A percentile compares a stretch with the other conserved stretches of the same genome.
Conservation (phyloP, 495 filamentous ascomycete genomes). For the Parachaetomium inaequale region DNA sequence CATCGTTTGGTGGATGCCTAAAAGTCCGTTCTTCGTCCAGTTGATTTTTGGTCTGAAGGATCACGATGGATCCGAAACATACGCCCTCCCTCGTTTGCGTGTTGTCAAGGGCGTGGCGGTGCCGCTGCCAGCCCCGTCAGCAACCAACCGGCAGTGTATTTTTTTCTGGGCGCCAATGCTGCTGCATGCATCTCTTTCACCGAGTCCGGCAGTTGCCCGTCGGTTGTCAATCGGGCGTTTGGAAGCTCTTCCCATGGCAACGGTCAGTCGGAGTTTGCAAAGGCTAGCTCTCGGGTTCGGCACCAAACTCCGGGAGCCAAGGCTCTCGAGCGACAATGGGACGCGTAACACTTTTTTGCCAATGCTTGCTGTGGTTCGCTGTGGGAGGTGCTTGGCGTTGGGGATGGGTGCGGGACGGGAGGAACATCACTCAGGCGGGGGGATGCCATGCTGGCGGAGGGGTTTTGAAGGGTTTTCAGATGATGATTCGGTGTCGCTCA, state of each 20-base stretch:
- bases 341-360: slow-evolving; percentile 1
- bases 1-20: not conserved
- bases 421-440: not conserved
- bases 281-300: not conserved
- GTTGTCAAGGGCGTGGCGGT: not conserved
- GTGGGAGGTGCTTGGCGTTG: slow-evolving; percentile 1
- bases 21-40: not conserved
- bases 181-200: not conserved
- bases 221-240: not conserved
- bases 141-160: not conserved
- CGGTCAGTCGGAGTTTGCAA: not conserved
- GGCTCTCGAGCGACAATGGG: not conserved
- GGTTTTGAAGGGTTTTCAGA: too few relatives aligned
- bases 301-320: not conserved
- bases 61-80: not conserved
- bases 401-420: not conserved
- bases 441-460: not conserved
- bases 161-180: not conserved
- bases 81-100: too few relatives aligned
- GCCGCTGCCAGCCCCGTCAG: not conserved
- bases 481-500: too few relatives aligned
- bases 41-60: not conserved
- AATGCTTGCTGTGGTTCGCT: slow-evolving; percentile 2
- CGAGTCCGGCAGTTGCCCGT: not conserved
- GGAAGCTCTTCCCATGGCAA: not conserved